Evolutionary conservation across 1,284 basidiomycete genomes (phyloP).

Genomic region (Puccinia novopanici): DNA sequence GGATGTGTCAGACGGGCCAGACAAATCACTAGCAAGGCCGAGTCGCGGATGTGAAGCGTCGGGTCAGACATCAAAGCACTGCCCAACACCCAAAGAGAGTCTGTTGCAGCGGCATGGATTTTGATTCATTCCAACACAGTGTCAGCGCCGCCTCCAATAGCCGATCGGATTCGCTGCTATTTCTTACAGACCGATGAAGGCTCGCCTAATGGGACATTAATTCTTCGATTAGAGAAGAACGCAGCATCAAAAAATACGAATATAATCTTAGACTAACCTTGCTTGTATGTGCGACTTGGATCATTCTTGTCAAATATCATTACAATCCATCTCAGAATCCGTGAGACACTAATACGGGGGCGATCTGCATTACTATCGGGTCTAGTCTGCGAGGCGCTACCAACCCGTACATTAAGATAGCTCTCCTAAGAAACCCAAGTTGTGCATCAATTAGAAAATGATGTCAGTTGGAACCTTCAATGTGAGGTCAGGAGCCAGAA

Average conservation of each 20-base stretch:
- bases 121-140: conserved; percentile 45
- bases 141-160: conserved; percentile 37
- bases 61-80: conserved; percentile 31
- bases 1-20: conserved; percentile 44
- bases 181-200: conserved; percentile 35
- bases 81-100: conserved; percentile 43
- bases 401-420: conserved; percentile 26
- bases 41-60: conserved; percentile 33
- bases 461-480: not conserved
- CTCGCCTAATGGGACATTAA: conserved; percentile 11
- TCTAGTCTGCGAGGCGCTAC: conserved; percentile 25
- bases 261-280: conserved; percentile 24
- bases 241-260: not conserved
- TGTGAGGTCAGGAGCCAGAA: not conserved
- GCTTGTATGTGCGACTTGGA: conserved; percentile 37
- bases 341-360: conserved; percentile 14
- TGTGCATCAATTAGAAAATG: not conserved
- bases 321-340: conserved; percentile 39
- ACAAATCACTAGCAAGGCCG: conserved; percentile 33
- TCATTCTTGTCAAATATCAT: conserved; percentile 44
- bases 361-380: conserved; percentile 18
- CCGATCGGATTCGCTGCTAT: conserved; percentile 46
- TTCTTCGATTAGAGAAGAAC: not conserved
- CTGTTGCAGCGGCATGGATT: conserved; percentile 24
- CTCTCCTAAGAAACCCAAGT: conserved; percentile 21